phyloP scores from a whole-genome alignment of 2,329 filamentous ascomycete genomes.

The Hortaea werneckii region DNA sequence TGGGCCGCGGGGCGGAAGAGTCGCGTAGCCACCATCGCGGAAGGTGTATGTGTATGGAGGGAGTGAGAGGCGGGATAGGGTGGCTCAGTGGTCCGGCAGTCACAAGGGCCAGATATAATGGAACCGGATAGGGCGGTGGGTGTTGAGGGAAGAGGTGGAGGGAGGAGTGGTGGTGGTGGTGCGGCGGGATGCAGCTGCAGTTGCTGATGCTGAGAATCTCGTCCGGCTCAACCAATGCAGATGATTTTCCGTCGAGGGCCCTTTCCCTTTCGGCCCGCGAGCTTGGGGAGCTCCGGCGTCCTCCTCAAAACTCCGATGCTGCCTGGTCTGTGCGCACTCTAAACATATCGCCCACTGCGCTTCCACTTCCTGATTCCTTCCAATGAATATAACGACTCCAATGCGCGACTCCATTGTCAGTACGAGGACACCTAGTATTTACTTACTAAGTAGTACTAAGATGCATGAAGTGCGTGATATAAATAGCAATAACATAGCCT shows the following conservation, averaged over 20 bases:
- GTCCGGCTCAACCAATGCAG: neutral
- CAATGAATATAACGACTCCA: too few relatives aligned
- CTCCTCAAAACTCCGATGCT: neutral
- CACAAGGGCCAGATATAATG: neutral
- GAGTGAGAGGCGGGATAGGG: neutral
- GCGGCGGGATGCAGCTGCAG: too few relatives aligned
- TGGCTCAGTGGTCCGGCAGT: neutral
- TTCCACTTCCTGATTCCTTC: too few relatives aligned
- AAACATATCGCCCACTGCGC: too few relatives aligned
- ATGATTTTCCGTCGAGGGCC: neutral
- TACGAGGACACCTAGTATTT: too few relatives aligned
- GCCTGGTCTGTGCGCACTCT: neutral
- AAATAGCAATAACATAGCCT: too few relatives aligned
- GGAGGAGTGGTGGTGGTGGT: neutral
- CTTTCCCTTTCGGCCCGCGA: neutral
- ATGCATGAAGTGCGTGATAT: too few relatives aligned
- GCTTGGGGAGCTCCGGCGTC: neutral
- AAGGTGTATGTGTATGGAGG: neutral
- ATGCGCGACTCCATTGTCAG: too few relatives aligned
- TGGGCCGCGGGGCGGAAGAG: slow-evolving; percentile 55
- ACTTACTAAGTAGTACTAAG: too few relatives aligned
- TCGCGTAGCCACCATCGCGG: slow-evolving; percentile 47
- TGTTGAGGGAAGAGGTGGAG: neutral
- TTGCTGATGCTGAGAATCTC: neutral
- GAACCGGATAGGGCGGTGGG: neutral